Base-by-base conservation (phyloP, 2,329 filamentous ascomycete genomes). In the Stagonosporopsis cucurbitacearum region DNA sequence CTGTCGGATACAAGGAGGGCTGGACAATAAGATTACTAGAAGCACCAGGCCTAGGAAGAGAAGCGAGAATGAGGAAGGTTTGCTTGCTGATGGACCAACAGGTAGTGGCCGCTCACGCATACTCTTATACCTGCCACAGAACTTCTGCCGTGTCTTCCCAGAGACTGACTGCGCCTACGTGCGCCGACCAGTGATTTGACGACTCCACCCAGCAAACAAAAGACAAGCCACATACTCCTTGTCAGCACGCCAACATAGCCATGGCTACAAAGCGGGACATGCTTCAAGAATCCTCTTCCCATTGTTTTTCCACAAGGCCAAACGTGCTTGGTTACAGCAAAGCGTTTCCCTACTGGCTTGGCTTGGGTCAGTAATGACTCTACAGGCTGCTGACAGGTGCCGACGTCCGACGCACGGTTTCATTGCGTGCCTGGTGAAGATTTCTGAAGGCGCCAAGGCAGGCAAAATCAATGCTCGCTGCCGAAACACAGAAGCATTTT, bases 251-350 rank as follows among this genome's bases (percentile, higher is more conserved):
- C 56, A 55, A 50, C 20, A 54, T 42, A 32, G 35, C 36, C 58
- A 43, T 41, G 55, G 50, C 41, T 42, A 40, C 44, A 58, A 54
- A 51, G 53, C 57, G 48, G 30, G 32, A 48, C 32, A 12, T 60
- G 65, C 59, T 42, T 65, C 65, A 68, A 42, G 59, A 47, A 53
- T 44, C 20, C 26, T 41, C 36, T 60, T 45, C 45, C 44, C 22
- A 43, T 51, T 44, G 20, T 44, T 37, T 57, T 52, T 47, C 4
- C 40, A 32, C 17, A 33, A 57, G 35, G 46, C 58, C 42, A 64
- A 64, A 62, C 58, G 39, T 55, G 57, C 66, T 68, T 68, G 66
- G 66, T 63, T 65, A 50, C 64, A 20, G 50, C 50, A 28, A 58
- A 47, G 54, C 50, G 63, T 65, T 63, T 66, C 63, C 57, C 53